A percentile compares a stretch with the other conserved stretches of the same genome.
Evolutionary conservation across 495 filamentous ascomycete species (phyloP).

Genomic region (Podospora fimiseda): DNA sequence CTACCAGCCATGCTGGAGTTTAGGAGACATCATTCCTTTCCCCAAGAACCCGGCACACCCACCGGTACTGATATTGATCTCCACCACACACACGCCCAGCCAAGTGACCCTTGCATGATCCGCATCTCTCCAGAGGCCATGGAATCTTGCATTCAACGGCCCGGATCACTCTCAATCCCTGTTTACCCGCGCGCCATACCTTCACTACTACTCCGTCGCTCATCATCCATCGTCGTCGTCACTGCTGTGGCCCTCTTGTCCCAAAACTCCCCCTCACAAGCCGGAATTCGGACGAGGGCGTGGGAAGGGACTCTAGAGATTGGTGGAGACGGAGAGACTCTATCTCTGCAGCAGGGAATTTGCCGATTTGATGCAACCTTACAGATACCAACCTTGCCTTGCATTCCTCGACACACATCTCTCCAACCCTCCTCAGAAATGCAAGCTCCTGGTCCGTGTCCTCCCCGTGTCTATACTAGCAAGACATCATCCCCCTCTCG

Average conservation of each 20-base stretch:
- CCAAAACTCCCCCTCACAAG: not conserved
- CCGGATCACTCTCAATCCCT: constrained; percentile 18
- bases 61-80: not conserved
- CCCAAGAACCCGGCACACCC: constrained; percentile 15
- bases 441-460: constrained; percentile 26
- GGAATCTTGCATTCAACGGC: constrained; percentile 35
- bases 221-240: constrained; percentile 15
- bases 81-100: constrained; percentile 15
- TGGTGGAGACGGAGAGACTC: not conserved
- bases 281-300: not conserved
- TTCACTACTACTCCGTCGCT: constrained; percentile 5
- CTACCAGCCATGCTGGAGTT: no score
- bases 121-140: constrained; percentile 24
- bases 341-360: not conserved
- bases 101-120: constrained; percentile 31
- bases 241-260: not conserved
- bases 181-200: constrained; percentile 14
- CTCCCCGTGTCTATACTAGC: constrained; percentile 9
- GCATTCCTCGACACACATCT: constrained; percentile 21
- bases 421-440: constrained; percentile 28
- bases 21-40: no score
- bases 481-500: constrained; percentile 9
- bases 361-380: constrained; percentile 8
- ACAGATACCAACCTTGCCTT: constrained; percentile 21
- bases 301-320: not conserved